These are phyloP conservation scores for Dictyostelium purpureum DNA, from an alignment of 78 protist species.

Conservation along the genomic window DNA sequence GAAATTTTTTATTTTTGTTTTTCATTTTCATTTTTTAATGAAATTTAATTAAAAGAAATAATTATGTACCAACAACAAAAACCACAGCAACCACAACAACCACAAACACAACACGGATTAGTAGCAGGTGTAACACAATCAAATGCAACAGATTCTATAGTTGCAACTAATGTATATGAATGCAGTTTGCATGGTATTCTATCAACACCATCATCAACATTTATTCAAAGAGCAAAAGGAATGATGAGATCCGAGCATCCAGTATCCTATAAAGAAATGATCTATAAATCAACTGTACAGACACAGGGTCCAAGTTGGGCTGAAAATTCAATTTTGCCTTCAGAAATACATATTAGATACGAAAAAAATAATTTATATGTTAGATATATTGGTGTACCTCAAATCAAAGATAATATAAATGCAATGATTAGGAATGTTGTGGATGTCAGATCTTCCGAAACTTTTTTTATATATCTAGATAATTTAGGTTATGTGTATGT, in stretches of 20 bases:
- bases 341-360: constrained; percentile 63
- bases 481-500: constrained; percentile 58
- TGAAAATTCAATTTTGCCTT: constrained; percentile 58
- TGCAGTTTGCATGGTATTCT: constrained; percentile 75
- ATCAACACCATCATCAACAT: constrained; percentile 33
- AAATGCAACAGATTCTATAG: background rate
- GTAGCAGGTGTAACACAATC: background rate
- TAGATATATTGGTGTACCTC: constrained; percentile 66
- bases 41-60: too few species aligned
- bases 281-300: constrained; percentile 38
- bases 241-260: constrained; percentile 69
- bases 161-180: constrained; percentile 39
- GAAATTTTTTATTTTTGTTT: too few species aligned
- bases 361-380: constrained; percentile 17
- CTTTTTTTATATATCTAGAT: constrained; percentile 11
- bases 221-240: constrained; percentile 64
- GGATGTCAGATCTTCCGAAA: constrained; percentile 35
- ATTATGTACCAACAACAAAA: background rate
- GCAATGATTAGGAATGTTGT: constrained; percentile 71
- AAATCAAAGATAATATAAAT: constrained; percentile 56
- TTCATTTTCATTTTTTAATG: too few species aligned
- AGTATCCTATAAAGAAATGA: constrained; percentile 34
- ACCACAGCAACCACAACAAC: background rate
- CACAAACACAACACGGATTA: background rate
- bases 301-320: constrained; percentile 62